phyloP scores from a whole-genome alignment of 345 rosid species.

The Lepidium didymum region DNA sequence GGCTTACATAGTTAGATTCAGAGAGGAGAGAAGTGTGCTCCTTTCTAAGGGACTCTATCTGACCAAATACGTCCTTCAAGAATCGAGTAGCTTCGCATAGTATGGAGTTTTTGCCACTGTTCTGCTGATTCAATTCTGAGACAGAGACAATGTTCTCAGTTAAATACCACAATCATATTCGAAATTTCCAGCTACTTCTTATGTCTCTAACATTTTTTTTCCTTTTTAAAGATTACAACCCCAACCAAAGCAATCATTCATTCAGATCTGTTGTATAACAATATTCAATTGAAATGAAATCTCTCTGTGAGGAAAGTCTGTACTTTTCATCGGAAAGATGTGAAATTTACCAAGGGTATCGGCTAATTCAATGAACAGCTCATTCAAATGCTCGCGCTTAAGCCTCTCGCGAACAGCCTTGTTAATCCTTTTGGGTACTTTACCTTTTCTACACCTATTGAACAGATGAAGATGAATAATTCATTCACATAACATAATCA shows the following conservation, averaged over 20 bases:
- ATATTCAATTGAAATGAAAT: neutral
- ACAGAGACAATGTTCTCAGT: neutral
- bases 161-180: neutral
- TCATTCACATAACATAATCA: neutral
- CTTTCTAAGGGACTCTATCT: slow-evolving; percentile 69
- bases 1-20: slow-evolving; percentile 74
- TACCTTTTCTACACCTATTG: slow-evolving; percentile 53
- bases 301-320: no score
- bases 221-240: neutral
- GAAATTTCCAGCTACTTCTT: no score
- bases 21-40: slow-evolving; percentile 62
- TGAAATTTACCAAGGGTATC: slow-evolving; percentile 54
- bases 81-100: slow-evolving; percentile 63
- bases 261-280: neutral
- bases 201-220: no score
- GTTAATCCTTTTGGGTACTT: slow-evolving; percentile 70
- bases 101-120: slow-evolving; percentile 76
- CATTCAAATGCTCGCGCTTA: slow-evolving; percentile 94
- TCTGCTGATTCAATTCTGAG: slow-evolving; percentile 55
- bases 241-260: neutral
- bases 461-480: neutral
- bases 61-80: slow-evolving; percentile 60
- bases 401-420: slow-evolving; percentile 89
- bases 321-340: neutral
- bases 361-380: slow-evolving; percentile 73